Evolutionary conservation across 768 basidiomycete genomes (phyloP), one percentile per base, ranked within the genome.

Genomic region (Auricularia heimuer): DNA sequence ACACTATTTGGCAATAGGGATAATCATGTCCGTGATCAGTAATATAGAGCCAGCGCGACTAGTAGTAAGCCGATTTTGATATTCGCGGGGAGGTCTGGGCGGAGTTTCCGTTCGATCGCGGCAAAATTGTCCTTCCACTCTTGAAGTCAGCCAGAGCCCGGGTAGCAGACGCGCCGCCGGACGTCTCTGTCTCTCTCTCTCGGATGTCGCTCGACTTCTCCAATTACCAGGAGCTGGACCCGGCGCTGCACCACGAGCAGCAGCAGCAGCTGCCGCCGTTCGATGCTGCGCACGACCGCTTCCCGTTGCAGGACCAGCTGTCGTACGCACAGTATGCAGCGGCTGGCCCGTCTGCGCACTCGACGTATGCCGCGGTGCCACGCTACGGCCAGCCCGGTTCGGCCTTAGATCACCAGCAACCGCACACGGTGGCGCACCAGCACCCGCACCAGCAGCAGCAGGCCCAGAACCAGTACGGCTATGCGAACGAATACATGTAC

Each of bases 181-280:
- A 18, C 47, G 18, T 51, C 47, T 51, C 47, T 51, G 47, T 18
- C 47, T 51, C 47, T 51, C 47, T 6, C 47, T 18, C 14, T 21
- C 56, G 34, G 56, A 60, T 60, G 56, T 60, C 56, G 24, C 24
- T 60, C 56, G 56, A 60, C 56, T 60, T 33, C 29, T 60, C 56
- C 12, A 29, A 60, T 29, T 60, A 60, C 34, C 29, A 12, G 16
- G 24, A 29, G 24, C 34, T 60, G 29, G 56, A 60, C 56, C 56
- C 56, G 56, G 56, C 56, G 16, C 24, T 60, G 56, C 29, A 33
- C 34, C 56, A 34, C 24, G 29, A 60, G 7, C 24, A 60, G 56
- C 56, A 60, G 34, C 56, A 60, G 56, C 56, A 24, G 21, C 29
- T 6, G 47, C 47, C 18, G 47, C 10, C 14, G 6, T 21, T 51